Conservation (phyloP, 352 stramenopile genomes). For the Phytophthora rubi region DNA sequence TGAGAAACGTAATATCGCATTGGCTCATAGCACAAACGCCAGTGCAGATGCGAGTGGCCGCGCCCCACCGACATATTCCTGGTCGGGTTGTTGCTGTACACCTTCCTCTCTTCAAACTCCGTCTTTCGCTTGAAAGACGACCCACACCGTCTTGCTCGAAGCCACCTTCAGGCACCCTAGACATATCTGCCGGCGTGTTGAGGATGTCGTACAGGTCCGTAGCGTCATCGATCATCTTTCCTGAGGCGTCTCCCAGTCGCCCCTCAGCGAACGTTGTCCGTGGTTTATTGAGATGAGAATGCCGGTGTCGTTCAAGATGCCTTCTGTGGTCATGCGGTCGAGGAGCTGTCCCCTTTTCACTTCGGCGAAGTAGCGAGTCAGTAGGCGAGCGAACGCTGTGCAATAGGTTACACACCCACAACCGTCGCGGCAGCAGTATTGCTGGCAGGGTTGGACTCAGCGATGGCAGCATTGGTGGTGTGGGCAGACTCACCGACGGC, state of each 20-base stretch:
- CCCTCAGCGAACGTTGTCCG: constrained; percentile 44
- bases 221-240: constrained; percentile 28
- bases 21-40: constrained; percentile 34
- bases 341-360: constrained; percentile 51
- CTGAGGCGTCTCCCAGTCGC: constrained; percentile 25
- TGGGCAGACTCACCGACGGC: too few species aligned
- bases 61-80: constrained; percentile 41
- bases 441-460: too few species aligned
- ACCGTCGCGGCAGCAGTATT: too few species aligned
- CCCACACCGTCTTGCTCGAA: constrained; percentile 46
- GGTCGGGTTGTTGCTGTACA: constrained; percentile 58
- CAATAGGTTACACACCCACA: too few species aligned
- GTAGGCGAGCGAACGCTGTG: too few species aligned
- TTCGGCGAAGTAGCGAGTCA: constrained; percentile 51
- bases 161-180: constrained; percentile 29
- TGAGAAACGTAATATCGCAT: constrained; percentile 31
- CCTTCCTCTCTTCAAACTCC: constrained; percentile 32
- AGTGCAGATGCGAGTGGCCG: constrained; percentile 36
- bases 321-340: constrained; percentile 43
- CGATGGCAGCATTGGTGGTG: too few species aligned
- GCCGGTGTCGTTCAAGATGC: constrained; percentile 55
- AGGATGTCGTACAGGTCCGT: constrained; percentile 44
- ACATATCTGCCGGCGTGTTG: constrained; percentile 44
- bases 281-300: constrained; percentile 57
- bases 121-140: constrained; percentile 46